A percentile compares a stretch with the other conserved stretches of the same genome.
These are phyloP conservation scores for Vicia sativa DNA, from an alignment of 306 rosid genomes.

Conservation along the genomic window DNA sequence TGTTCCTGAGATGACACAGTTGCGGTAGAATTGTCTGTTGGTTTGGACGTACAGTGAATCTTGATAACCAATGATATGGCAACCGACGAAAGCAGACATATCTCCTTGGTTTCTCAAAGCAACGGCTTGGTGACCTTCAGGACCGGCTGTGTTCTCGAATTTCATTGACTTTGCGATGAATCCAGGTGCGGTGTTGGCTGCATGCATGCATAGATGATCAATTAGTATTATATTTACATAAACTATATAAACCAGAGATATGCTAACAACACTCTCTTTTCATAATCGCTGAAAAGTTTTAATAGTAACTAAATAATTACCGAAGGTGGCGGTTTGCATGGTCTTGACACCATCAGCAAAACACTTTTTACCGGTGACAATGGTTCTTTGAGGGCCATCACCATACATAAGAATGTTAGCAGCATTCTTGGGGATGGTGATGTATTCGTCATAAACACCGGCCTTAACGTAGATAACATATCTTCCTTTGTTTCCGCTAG, in stretches of 20 bases:
- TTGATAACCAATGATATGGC: constrained; percentile 61
- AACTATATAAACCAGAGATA: too few species aligned
- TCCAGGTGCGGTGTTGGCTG: constrained; percentile 41
- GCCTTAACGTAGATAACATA: constrained; percentile 66
- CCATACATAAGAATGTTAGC: constrained; percentile 61
- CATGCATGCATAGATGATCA: background rate
- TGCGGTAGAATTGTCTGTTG: constrained; percentile 70
- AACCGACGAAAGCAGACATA: constrained; percentile 53
- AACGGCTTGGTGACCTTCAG: constrained; percentile 68
- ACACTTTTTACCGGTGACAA: constrained; percentile 59
- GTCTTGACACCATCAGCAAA: constrained; percentile 45
- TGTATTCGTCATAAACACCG: constrained; percentile 62
- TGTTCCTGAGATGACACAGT: constrained; percentile 72
- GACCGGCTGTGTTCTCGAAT: constrained; percentile 75
- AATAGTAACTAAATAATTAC: too few species aligned
- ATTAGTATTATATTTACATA: background rate
- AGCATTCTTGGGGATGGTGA: constrained; percentile 36
- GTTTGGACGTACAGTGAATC: constrained; percentile 63
- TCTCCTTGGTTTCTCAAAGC: constrained; percentile 65
- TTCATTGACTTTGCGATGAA: constrained; percentile 62
- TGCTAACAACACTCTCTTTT: too few species aligned
- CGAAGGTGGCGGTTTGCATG: constrained; percentile 55
- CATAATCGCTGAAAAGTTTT: too few species aligned
- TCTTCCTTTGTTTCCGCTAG: constrained; percentile 42
- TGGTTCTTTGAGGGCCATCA: constrained; percentile 65